These are phyloP conservation scores for Sporothrix variecibatus DNA, from an alignment of 2,329 filamentous ascomycete species.

Conservation along the genomic window DNA sequence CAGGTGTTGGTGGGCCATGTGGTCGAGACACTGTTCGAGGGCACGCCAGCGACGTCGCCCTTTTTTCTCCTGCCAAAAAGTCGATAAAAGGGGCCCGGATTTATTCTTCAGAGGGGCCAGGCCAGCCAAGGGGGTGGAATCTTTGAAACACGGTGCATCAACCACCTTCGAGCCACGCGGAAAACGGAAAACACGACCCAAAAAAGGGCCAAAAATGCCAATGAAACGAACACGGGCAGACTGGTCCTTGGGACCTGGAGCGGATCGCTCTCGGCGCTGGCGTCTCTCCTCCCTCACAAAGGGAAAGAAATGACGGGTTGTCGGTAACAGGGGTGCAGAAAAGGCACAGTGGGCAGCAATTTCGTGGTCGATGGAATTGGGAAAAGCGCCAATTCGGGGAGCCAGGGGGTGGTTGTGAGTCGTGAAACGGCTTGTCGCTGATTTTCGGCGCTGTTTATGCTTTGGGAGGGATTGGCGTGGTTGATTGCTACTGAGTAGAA, in stretches of 20 bases:
- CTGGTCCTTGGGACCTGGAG: neutral
- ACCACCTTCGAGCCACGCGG: neutral
- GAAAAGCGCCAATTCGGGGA: slow-evolving; percentile 27
- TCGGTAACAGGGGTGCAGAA: neutral
- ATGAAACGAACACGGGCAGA: neutral
- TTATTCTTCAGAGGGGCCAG: slow-evolving; percentile 21
- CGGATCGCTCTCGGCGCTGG: neutral
- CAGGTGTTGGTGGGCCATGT: slow-evolving; percentile 26
- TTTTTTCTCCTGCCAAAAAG: neutral
- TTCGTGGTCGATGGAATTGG: slow-evolving; percentile 35
- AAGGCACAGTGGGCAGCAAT: slow-evolving; percentile 34
- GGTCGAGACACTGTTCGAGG: neutral
- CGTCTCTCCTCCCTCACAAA: neutral
- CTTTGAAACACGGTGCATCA: neutral
- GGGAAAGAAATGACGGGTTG: neutral
- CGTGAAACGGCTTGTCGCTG: slow-evolving; percentile 25
- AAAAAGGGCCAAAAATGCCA: neutral
- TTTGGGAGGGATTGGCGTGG: neutral
- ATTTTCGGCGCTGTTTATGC: slow-evolving; percentile 28
- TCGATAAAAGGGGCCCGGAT: slow-evolving; percentile 25
- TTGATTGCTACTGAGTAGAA: neutral
- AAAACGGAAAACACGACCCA: neutral
- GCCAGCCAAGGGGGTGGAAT: neutral
- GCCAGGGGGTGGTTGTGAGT: slow-evolving; percentile 13
- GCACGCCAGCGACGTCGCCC: slow-evolving; percentile 6